Evolutionary conservation across 176 grass and related monocot species (phyloP), one percentile per base, ranked within the genome.

Genomic region (Eragrostis curvula): DNA sequence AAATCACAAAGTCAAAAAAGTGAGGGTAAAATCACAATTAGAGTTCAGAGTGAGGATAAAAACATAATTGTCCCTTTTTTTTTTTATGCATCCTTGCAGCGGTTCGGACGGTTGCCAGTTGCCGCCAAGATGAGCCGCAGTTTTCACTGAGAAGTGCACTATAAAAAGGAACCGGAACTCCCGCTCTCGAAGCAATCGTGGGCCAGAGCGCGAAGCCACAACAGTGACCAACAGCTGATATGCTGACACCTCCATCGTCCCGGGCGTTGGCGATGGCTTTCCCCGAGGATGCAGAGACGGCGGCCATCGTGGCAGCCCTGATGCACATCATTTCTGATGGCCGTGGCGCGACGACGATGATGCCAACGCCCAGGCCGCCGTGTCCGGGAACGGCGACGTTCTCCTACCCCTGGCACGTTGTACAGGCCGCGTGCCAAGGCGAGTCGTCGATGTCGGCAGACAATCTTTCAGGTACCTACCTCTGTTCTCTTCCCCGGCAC

Each of bases 301-400:
- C 65, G 45, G 32, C 41, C 56, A 89, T 89, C 53, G 66, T 89
- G 23, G 66, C 82, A 2, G 78, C 88, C 46, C 65, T 89, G 66
- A 43, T 65, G 55, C 82, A 46, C 17, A 83, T 85, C 62, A 53
- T 85, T 13, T 23, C 78, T 6, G 30, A 51, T 4, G 64, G 50
- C 11, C 47, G 64, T 53, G 9, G 24, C 8, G 12, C 36, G 3
- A n/a, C 48, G 77, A 17, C 15, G 18, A 4, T 15, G 8, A 14
- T 30, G 63, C 4, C 15, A 8, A 3, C 24, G 3, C 32, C 1
- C 20, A 1, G 6, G 6, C 20, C 51, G 2, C 18, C 5, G 32
- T 41, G 23, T 17, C 6, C 36, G 23, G 6, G 25, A 14, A n/a
- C 8, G 80, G 45, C 12, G 10, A 17, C 12, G 44, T 28, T 57